A percentile compares a stretch with the other conserved stretches of the same genome.
Conservation (phyloP, 169 alveolate genomes). For the Plasmodium adleri region DNA sequence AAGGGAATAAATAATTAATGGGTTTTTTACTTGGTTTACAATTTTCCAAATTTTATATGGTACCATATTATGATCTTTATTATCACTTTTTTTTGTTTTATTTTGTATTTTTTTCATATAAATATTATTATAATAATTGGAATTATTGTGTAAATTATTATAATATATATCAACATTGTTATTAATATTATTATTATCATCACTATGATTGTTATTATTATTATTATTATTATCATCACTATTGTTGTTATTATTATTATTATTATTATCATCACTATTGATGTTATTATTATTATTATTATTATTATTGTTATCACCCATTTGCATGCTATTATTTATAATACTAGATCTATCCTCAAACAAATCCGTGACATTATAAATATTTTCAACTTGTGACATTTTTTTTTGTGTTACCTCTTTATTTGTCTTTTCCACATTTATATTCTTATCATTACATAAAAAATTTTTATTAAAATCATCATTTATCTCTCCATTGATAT, state of each 20-base stretch:
- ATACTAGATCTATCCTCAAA: too few species aligned
- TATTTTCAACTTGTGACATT: neutral
- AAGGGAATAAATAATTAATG: constrained; percentile 49
- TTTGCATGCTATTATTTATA: too few species aligned
- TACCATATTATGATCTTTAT: constrained; percentile 11
- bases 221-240: too few species aligned
- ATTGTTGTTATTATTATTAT: too few species aligned
- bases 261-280: too few species aligned
- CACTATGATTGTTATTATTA: too few species aligned
- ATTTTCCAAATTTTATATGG: constrained; percentile 71
- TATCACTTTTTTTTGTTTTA: neutral
- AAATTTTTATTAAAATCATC: too few species aligned
- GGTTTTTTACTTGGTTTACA: constrained; percentile 30
- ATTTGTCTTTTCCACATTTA: neutral
- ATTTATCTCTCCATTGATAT: too few species aligned
- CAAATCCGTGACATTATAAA: neutral
- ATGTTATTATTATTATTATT: too few species aligned
- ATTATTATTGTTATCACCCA: too few species aligned
- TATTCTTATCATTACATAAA: neutral
- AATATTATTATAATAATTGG: neutral
- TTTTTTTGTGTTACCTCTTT: constrained; percentile 3
- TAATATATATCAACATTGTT: neutral
- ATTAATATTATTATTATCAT: neutral
- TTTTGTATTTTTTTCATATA: neutral
- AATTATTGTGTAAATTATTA: neutral